These are phyloP conservation scores for Arthroderma sp. DNA, from an alignment of 2,329 filamentous ascomycete genomes.

Conservation along the genomic window DNA sequence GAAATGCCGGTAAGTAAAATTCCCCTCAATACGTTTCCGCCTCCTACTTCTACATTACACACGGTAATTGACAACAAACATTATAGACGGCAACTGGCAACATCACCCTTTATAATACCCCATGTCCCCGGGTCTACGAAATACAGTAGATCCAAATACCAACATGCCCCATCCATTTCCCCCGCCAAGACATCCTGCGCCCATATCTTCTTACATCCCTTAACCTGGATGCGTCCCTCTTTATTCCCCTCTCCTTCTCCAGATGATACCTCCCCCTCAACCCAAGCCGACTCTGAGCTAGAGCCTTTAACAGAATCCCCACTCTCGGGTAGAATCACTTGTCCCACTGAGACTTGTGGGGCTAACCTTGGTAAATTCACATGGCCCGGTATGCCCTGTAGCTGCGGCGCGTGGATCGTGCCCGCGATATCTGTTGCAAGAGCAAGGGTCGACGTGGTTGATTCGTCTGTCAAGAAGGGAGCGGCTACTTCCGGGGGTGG, in stretches of 20 bases:
- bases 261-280: background rate
- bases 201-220: constrained; percentile 80
- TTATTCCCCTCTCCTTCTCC: constrained; percentile 37
- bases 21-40: constrained; percentile 13
- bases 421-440: constrained; percentile 79
- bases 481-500: constrained; percentile 17
- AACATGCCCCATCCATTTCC: constrained; percentile 6
- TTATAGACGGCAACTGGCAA: constrained; percentile 42
- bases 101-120: constrained; percentile 52
- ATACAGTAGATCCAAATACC: too few species aligned
- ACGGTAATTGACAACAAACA: background rate
- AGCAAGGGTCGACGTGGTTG: constrained; percentile 65
- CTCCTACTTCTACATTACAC: constrained; percentile 2
- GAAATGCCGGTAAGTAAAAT: constrained; percentile 58
- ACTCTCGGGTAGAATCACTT: constrained; percentile 71
- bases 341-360: constrained; percentile 64
- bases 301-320: constrained; percentile 45
- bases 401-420: constrained; percentile 78
- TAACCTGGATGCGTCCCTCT: constrained; percentile 85
- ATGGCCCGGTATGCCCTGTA: constrained; percentile 91
- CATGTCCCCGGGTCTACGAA: constrained; percentile 35
- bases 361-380: constrained; percentile 84
- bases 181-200: constrained; percentile 43
- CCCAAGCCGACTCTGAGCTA: constrained; percentile 8
- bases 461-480: constrained; percentile 12